Base-by-base conservation (phyloP, 768 basidiomycete species). In the Leccinum incarnatum region DNA sequence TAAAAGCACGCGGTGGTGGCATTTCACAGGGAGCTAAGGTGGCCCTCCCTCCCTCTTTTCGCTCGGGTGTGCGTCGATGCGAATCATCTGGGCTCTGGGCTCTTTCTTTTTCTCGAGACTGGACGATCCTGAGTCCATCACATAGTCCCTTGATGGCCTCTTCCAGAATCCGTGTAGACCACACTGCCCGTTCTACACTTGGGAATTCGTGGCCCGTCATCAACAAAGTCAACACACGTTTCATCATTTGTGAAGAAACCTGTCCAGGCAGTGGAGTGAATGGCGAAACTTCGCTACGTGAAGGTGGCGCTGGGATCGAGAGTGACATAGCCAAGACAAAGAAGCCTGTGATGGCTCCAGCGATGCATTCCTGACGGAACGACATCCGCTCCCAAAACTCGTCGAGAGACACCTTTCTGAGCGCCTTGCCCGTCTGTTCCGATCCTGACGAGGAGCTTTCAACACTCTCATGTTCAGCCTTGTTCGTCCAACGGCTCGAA, bases 351-450 rank as follows among this genome's bases (percentile, higher is more conserved):
- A 96, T 83, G 2, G 91, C 89, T 2, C 95, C 95, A 34, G 87
- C 82, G 48, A 89, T 82, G 69, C 96, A 98, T 74, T 99, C 97
- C 69, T 98, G 96, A 27, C 97, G 82, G 73, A 91, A 96, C 42
- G 88, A 93, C 89, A 99, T 95, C 15, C 94, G 83, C 74, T 97
- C 95, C 95, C 96, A 99, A 73, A 95, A 99, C 69, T 97, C 95
- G 42, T 88, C 88, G 45, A 82, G 66, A 0, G 76, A 74, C 51
- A 92, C 87, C 61, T 77, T 81, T 15, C 70, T 76, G 54, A 92
- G 76, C 66, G 87, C 84, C 51, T 83, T 85, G 54, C 76, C 67
- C 30, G 78, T 71, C 40, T 69, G 73, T 48, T 78, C 79, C n/a
- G 73, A 72, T 42, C 8, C 40, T 62, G 65, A 67, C 29, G 53